Evolutionary conservation across 2,329 filamentous ascomycete species (phyloP).

Genomic region (Rutstroemia sp.): DNA sequence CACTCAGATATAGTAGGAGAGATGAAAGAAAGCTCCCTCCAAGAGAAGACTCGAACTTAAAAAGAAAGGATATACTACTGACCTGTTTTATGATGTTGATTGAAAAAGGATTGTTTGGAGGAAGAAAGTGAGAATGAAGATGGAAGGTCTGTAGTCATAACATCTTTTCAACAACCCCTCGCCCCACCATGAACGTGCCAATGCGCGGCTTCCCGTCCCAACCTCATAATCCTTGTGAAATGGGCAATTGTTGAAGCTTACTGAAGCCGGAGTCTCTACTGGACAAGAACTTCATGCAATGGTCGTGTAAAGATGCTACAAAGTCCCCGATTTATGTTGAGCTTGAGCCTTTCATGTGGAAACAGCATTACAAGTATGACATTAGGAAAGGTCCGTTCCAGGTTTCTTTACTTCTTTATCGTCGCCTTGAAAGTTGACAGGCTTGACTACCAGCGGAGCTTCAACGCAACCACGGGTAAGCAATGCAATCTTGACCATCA

Average conservation of each 20-base stretch:
- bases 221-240: background rate
- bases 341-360: background rate
- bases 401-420: background rate
- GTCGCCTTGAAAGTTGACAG: too few relatives aligned
- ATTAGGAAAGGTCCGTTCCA: background rate
- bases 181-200: slow-evolving; percentile 9
- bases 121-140: slow-evolving; percentile 2
- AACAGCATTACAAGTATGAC: background rate
- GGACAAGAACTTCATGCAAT: background rate
- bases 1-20: background rate
- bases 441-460: too few relatives aligned
- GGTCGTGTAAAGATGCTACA: background rate
- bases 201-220: slow-evolving; percentile 4
- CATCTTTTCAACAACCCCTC: slow-evolving; percentile 9
- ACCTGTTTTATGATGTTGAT: background rate
- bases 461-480: too few relatives aligned
- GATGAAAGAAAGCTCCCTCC: background rate
- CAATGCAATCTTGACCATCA: too few relatives aligned
- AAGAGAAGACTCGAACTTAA: background rate
- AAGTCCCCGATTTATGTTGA: background rate
- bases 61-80: background rate
- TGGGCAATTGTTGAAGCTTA: background rate
- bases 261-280: background rate
- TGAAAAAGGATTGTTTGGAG: background rate
- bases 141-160: slow-evolving; percentile 1